Conservation (phyloP, 495 filamentous ascomycete genomes). For the Daldinia loculata region DNA sequence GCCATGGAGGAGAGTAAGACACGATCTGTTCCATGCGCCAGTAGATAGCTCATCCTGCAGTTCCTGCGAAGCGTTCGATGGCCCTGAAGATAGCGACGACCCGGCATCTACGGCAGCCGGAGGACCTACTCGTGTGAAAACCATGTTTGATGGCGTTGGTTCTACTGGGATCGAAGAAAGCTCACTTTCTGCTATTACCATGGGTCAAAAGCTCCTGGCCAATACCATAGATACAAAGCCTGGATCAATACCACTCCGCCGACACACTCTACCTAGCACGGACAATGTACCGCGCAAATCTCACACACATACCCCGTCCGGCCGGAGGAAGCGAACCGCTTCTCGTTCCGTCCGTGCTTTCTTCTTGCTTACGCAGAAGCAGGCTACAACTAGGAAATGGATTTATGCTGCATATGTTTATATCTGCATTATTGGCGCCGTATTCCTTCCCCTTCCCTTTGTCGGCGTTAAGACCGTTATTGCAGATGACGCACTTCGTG, state of each 20-base stretch:
- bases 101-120: slow-evolving; percentile 5
- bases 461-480: slow-evolving; percentile 74
- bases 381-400: slow-evolving; percentile 82
- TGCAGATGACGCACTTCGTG: slow-evolving; percentile 67
- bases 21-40: slow-evolving; percentile 43
- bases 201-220: slow-evolving; percentile 26
- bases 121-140: slow-evolving; percentile 21
- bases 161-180: slow-evolving; percentile 13
- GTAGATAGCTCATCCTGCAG: slow-evolving; percentile 46
- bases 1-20: slow-evolving; percentile 44
- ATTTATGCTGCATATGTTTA: slow-evolving; percentile 84
- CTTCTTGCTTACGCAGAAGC: slow-evolving; percentile 78
- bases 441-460: slow-evolving; percentile 58
- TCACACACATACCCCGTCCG: slow-evolving; percentile 66
- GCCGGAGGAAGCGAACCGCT: slow-evolving; percentile 71
- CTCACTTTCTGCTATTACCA: not conserved
- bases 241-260: slow-evolving; percentile 45
- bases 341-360: slow-evolving; percentile 74
- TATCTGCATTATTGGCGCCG: slow-evolving; percentile 64
- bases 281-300: slow-evolving; percentile 40
- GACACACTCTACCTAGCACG: slow-evolving; percentile 63
- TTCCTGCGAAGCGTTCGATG: slow-evolving; percentile 45
- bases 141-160: slow-evolving; percentile 14
- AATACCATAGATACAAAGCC: slow-evolving; percentile 27
- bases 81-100: slow-evolving; percentile 37